Evolutionary conservation across 139 green algal genomes (phyloP), one percentile per base, ranked within the genome.

Genomic region (Astrephomene gubernaculifera): DNA sequence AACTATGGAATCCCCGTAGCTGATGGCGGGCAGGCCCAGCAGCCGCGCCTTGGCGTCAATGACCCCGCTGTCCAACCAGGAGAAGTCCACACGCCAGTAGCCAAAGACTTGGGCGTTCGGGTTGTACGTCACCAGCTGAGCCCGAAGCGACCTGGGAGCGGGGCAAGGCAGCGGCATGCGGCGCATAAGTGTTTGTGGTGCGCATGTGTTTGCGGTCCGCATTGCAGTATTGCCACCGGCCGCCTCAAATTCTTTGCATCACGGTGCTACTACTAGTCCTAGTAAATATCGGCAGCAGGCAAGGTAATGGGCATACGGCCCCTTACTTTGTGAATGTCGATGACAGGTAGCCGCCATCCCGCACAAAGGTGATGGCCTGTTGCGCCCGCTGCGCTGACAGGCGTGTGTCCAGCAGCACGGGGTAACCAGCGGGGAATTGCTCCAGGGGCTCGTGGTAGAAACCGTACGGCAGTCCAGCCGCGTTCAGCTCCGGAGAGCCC

Each of bases 81-180:
- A 69, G 35, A 83, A 74, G 69, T 76, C 70, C 60, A 78, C 25
- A 0, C 63, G 49, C 71, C 70, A 83, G 79, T 84, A 87, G 35
- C 87, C 81, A 45, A 87, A 90, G 35, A 78, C 68, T 8, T 45
- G 64, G 0, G 63, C 52, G 41, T 86, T 65, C 0, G 72, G 43
- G 74, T 90, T 88, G 87, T 86, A 90, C 12, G 67, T 86, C 17
- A 82, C 70, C n/a, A 81, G 22, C 44, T 81, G 65, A 2, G 71
- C 57, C 22, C 61, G 79, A 0, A 85, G 52, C 22, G 12, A 38
- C 53, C 79, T 85, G 64, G 25, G 22, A 19, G 27, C 53, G 6
- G 21, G 25, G 53, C 1, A 27, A 5, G 35, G n/a, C n/a, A n/a
- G n/a, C n/a, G n/a, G n/a, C n/a, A n/a, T n/a, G n/a, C n/a, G n/a